Conservation (phyloP, 129 eudicot species). For the Artemisia annua region DNA sequence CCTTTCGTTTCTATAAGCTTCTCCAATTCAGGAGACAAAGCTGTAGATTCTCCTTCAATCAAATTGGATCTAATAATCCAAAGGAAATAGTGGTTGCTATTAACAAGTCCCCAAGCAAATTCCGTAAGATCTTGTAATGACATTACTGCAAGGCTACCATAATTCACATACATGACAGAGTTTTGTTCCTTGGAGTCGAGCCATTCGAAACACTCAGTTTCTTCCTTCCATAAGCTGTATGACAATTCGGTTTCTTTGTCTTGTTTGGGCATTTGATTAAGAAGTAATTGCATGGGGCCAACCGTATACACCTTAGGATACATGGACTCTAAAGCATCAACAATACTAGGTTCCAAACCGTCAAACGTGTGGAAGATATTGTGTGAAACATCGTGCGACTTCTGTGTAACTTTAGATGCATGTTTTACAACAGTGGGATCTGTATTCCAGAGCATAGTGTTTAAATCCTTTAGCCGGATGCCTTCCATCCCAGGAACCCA, state of each 20-base stretch:
- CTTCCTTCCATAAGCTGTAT: slow-evolving; percentile 32
- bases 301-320: slow-evolving; percentile 22
- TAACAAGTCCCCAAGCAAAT: slow-evolving; percentile 30
- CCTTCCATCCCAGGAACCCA: slow-evolving; percentile 27
- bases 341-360: slow-evolving; percentile 23
- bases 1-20: slow-evolving; percentile 8
- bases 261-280: slow-evolving; percentile 11
- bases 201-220: slow-evolving; percentile 24
- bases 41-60: background rate
- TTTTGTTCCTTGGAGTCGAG: slow-evolving; percentile 22
- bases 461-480: slow-evolving; percentile 18
- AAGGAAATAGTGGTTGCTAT: slow-evolving; percentile 26
- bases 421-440: background rate
- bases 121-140: slow-evolving; percentile 17
- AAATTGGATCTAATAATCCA: slow-evolving; percentile 21
- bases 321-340: slow-evolving; percentile 18
- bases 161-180: slow-evolving; percentile 28
- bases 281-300: slow-evolving; percentile 29
- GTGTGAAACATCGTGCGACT: background rate
- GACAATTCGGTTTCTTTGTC: background rate
- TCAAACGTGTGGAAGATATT: slow-evolving; percentile 34
- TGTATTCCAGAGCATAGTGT: background rate
- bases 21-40: slow-evolving; percentile 20
- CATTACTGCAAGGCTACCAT: slow-evolving; percentile 16
- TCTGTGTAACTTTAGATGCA: slow-evolving; percentile 13